Evolutionary conservation across 768 basidiomycete genomes (phyloP), one percentile per base, ranked within the genome.

Genomic region (Gloeostereum incarnatum): DNA sequence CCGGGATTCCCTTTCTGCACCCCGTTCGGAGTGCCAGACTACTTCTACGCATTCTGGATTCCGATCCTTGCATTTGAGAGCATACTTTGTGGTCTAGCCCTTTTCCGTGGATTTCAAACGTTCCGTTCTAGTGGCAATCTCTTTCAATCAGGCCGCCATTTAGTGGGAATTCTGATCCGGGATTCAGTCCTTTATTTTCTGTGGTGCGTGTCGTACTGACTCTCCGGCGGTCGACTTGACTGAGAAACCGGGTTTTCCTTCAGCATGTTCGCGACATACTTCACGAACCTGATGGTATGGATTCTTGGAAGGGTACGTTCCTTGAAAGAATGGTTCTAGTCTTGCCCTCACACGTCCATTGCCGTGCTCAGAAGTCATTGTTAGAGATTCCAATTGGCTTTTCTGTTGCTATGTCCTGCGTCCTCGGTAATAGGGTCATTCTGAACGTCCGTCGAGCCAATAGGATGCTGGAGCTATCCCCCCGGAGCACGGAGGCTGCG

Each of bases 41-140:
- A 63, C 27, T 72, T 76, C 49, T 78, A 63, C 47, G 57, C 64
- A 14, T 75, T 75, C 52, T 81, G 78, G 78, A 66, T 79, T 30
- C 77, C 77, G 1, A 63, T 75, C 46, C 57, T 81, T 11, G 49
- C 58, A 3, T 76, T 70, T 25, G 78, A 81, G 47, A 65, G 54
- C 39, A 48, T 77, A 1, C 59, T 79, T 1, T 77, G 75, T 42
- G 47, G 45, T 3, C 51, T 78, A 26, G 74, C 75, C 4, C 46
- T 77, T n/a, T 54, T 60, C 39, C 64, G 66, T 35, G 75, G 71
- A 0, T 63, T 71, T 44, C 62, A 66, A 40, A 65, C 65, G 3
- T 66, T 67, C 51, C 53, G 54, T 17, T 44, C 52, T 0, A 51
- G 55, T 24, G 57, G 58, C 0, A 59, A 62, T 20, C 33, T 63